phyloP scores from a whole-genome alignment of 2,329 filamentous ascomycete species.

The Fusarium praegraminearum region DNA sequence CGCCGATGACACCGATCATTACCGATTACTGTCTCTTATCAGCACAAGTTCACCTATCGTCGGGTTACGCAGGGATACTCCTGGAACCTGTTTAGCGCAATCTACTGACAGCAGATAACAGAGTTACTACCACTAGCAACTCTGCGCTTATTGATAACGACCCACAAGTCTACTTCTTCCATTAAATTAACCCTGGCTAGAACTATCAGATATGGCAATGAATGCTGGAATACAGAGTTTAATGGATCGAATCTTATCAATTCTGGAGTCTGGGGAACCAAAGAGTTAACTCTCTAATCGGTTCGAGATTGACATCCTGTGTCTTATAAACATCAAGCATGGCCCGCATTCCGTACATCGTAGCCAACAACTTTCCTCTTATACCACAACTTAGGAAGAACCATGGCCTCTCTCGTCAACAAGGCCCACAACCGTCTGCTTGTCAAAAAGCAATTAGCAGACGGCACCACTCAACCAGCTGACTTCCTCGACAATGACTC shows the following conservation, averaged over 20 bases:
- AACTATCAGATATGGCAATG: neutral
- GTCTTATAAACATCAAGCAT: neutral
- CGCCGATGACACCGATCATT: neutral
- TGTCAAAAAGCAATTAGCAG: neutral
- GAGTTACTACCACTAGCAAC: neutral
- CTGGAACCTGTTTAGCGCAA: neutral
- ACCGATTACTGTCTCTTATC: neutral
- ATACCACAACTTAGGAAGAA: neutral
- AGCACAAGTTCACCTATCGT: slow-evolving; percentile 7
- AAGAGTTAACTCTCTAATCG: fast-evolving
- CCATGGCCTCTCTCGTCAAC: neutral
- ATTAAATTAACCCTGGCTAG: neutral
- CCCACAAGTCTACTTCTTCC: neutral
- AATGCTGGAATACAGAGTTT: neutral
- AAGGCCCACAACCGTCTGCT: slow-evolving; percentile 1
- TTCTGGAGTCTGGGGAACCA: neutral
- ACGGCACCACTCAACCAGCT: slow-evolving; percentile 1
- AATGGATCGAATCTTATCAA: slow-evolving; percentile 1
- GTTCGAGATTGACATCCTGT: neutral
- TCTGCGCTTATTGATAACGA: neutral
- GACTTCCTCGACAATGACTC: slow-evolving; percentile 25
- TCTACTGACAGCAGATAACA: neutral
- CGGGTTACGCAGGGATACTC: neutral
- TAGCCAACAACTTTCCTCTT: neutral
- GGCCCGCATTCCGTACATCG: neutral